These are phyloP conservation scores for Urochloa ruziziensis DNA, from an alignment of 176 grass and related monocot genomes.

Conservation along the genomic window DNA sequence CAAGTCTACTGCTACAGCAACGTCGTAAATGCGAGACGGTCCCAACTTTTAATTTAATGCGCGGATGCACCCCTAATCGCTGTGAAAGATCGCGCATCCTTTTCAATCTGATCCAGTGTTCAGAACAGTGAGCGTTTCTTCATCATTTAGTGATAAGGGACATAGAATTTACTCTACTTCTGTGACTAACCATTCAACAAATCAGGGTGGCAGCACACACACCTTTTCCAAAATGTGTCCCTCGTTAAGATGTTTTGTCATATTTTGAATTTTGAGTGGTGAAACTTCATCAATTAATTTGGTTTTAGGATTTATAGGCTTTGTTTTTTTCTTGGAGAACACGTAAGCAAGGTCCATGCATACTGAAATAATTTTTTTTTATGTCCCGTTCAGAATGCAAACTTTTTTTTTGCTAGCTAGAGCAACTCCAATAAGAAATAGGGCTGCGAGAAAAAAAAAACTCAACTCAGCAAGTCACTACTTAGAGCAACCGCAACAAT, in stretches of 20 bases:
- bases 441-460: too few relatives aligned
- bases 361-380: too few relatives aligned
- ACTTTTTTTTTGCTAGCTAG: too few relatives aligned
- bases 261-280: neutral
- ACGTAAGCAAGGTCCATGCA: too few relatives aligned
- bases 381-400: too few relatives aligned
- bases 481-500: too few relatives aligned
- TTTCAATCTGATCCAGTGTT: neutral
- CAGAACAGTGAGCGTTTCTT: neutral
- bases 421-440: too few relatives aligned
- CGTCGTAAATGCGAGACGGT: slow-evolving; percentile 20
- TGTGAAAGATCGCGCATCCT: slow-evolving; percentile 15
- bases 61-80: slow-evolving; percentile 13
- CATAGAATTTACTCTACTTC: neutral
- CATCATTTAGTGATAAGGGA: neutral
- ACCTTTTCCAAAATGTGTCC: neutral
- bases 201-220: neutral
- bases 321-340: too few relatives aligned
- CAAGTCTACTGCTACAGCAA: neutral
- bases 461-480: too few relatives aligned
- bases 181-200: neutral
- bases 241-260: too few relatives aligned
- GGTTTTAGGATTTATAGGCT: too few relatives aligned
- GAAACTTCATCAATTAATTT: neutral
- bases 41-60: slow-evolving; percentile 12